Base-by-base conservation (phyloP, 164 flowering plant genomes). In the Piper betle region DNA sequence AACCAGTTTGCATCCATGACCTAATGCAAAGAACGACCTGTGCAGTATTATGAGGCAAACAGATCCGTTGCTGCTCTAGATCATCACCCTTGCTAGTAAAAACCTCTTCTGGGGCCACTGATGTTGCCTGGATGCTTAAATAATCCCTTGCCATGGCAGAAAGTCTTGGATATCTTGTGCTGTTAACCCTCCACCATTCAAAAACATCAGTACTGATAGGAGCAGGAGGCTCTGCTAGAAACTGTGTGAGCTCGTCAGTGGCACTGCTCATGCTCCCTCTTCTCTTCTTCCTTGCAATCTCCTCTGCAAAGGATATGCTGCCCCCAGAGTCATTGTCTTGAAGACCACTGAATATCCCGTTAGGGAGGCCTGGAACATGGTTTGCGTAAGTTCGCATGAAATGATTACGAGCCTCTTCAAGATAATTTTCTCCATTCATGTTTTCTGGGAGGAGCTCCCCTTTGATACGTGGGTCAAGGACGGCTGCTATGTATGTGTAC, bases 401-500 rank as follows among this genome's bases (percentile, higher is more conserved):
- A 74, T 85, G 91, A 55, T 62, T 75, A 74, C 94, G 80, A 37
- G 91, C 96, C 66, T 86, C 96, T 48, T 87, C 91, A 2, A 85
- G 71, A 71, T 78, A 72, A 75, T 58, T 83, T 37, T 80, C 93
- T 10, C 74, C 63, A 77, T 82, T 84, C 16, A 92, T 79, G 66
- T 69, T 77, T 65, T 88, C 96, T 4, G 98, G 95, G 41, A 89
- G 77, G 57, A 85, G 85, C 69, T 92, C 98, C 53, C 69, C 71
- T 69, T 92, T 92, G 71, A 89, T 89, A 57, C 98, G 75, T 12
- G 98, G 98, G 74, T 92, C 98, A 58, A 92, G 93, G 72, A 92
- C 77, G 42, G 93, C 96, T n/a, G 91, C 75, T 88, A 92, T 89
- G 78, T 84, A 92, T 5, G 80, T 82, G 68, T 79, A 84, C 66